These are phyloP conservation scores for Melastoma malabathricum DNA, from an alignment of 345 rosid species.

Conservation along the genomic window DNA sequence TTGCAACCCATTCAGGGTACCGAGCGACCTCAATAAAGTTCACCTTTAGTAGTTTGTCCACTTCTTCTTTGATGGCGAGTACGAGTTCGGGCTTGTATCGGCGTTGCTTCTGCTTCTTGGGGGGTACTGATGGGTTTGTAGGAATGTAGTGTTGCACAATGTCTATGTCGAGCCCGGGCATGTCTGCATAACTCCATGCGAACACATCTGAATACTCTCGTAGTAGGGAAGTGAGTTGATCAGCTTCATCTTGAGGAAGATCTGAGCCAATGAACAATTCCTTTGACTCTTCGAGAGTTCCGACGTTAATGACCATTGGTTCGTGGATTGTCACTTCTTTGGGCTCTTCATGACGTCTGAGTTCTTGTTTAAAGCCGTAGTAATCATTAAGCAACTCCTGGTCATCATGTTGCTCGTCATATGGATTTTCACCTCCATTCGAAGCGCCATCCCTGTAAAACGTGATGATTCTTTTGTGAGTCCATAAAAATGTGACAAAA, in stretches of 20 bases:
- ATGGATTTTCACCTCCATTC: too few species aligned
- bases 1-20: neutral
- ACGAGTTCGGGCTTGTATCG: neutral
- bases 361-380: too few species aligned
- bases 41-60: neutral
- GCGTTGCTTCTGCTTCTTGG: neutral
- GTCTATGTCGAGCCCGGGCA: neutral
- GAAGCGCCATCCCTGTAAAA: too few species aligned
- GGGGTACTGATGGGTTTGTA: too few species aligned
- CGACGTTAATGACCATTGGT: too few species aligned
- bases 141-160: neutral
- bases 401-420: too few species aligned
- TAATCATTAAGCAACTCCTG: too few species aligned
- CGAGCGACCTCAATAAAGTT: neutral
- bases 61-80: neutral
- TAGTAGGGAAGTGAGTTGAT: neutral
- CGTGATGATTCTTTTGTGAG: too few species aligned
- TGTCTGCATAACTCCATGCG: neutral
- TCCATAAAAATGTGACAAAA: too few species aligned
- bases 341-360: too few species aligned
- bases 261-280: neutral
- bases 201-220: neutral
- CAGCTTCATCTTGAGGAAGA: neutral
- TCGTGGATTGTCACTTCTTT: too few species aligned
- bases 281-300: too few species aligned